Evolutionary conservation across 1,284 basidiomycete species (phyloP).

Genomic region (Takashimella tepidaria): DNA sequence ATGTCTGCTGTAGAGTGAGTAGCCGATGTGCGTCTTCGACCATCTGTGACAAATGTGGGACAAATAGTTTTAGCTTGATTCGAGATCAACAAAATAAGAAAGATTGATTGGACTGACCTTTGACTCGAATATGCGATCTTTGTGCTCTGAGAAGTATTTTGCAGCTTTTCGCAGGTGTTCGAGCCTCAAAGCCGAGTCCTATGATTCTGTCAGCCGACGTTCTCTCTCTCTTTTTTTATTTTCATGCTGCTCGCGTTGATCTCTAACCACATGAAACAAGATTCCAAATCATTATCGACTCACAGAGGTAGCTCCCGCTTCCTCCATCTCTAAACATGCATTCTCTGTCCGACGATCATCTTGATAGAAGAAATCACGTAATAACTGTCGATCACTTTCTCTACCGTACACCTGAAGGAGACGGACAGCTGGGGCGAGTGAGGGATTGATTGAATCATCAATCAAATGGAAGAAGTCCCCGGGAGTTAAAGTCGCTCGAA

Average conservation of each 20-base stretch:
- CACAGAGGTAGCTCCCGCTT: conserved; percentile 63
- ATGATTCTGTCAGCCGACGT: conserved; percentile 13
- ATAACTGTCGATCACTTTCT: conserved; percentile 83
- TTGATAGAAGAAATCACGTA: conserved; percentile 95
- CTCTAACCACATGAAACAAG: neutral
- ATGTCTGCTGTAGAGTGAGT: conserved; percentile 70
- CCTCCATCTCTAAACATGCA: conserved; percentile 76
- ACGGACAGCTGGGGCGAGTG: conserved; percentile 65
- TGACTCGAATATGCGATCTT: conserved; percentile 80
- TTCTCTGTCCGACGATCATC: conserved; percentile 92
- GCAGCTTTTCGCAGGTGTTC: conserved; percentile 72
- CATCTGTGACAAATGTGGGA: conserved; percentile 67
- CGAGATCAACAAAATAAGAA: too few species aligned
- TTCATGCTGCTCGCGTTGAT: too few species aligned
- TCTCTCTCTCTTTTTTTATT: too few species aligned
- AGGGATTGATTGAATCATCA: conserved; percentile 70
- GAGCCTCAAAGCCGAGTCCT: conserved; percentile 68
- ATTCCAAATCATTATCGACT: conserved; percentile 21
- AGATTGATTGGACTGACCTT: conserved; percentile 56
- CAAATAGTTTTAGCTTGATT: too few species aligned
- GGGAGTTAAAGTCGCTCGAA: conserved; percentile 74
- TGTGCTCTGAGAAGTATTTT: conserved; percentile 91
- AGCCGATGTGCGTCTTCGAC: conserved; percentile 79
- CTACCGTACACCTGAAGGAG: conserved; percentile 82
- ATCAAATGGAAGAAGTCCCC: conserved; percentile 93